phyloP scores from a whole-genome alignment of 495 filamentous ascomycete genomes.

The Hyaloscypha bicolor region DNA sequence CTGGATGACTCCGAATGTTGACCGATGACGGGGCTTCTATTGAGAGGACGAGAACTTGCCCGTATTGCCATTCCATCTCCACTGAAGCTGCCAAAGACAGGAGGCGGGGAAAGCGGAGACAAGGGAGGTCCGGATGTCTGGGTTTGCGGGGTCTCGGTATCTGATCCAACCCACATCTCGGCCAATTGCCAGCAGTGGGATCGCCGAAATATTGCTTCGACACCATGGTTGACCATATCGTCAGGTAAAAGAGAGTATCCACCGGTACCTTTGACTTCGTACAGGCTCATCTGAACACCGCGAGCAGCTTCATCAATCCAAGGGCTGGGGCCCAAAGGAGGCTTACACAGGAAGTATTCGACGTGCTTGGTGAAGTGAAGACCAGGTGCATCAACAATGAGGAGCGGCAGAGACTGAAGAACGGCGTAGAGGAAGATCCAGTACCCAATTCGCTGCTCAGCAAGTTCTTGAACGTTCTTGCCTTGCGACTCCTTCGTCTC shows the following conservation, averaged over 20 bases:
- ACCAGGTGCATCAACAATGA: conserved; percentile 84
- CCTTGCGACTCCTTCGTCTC: conserved; percentile 74
- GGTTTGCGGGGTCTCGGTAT: background rate
- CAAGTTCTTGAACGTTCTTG: conserved; percentile 71
- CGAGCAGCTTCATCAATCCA: conserved; percentile 75
- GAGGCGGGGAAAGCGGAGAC: conserved; percentile 28
- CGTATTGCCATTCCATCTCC: too few species aligned
- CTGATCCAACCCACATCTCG: conserved; percentile 61
- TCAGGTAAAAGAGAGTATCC: conserved; percentile 76
- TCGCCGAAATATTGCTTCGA: conserved; percentile 87
- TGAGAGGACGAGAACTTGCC: too few species aligned
- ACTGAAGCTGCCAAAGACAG: conserved; percentile 3
- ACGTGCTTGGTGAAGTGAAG: conserved; percentile 77
- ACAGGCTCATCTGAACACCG: conserved; percentile 66
- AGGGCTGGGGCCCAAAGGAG: conserved; percentile 76
- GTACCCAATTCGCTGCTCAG: conserved; percentile 77
- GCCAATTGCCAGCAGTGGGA: conserved; percentile 91
- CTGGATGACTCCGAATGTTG: background rate
- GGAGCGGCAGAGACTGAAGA: conserved; percentile 85
- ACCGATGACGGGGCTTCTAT: too few species aligned
- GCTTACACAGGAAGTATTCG: conserved; percentile 96
- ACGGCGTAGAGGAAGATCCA: conserved; percentile 96
- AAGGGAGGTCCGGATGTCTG: background rate
- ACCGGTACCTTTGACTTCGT: conserved; percentile 70
- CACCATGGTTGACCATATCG: conserved; percentile 83